Evolutionary conservation across 2,329 filamentous ascomycete genomes (phyloP), one percentile per base, ranked within the genome.

Genomic region (Pseudogymnoascus sp.): DNA sequence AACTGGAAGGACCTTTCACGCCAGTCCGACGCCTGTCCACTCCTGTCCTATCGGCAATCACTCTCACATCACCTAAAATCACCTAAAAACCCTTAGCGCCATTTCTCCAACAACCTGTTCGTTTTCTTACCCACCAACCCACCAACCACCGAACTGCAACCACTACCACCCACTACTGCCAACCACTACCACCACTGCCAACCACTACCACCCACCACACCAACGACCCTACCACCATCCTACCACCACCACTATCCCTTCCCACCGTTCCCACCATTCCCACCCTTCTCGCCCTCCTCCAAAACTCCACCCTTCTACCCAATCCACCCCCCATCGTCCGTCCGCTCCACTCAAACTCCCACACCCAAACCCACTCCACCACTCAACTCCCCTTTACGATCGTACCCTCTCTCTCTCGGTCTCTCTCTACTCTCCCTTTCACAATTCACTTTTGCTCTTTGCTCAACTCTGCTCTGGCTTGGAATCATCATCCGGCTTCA

Each of bases 291-390:
- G 29, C 26, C 31, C 16, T 12, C 37, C 14, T 16, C n/a, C 19
- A 19, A 19, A 19, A 19, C 19, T 19, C 14, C 14, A 49, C 61
- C 23, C 52, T 11, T 39, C 67, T 63, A 39, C 62, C 62, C 62
- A 63, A 65, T 60, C 16, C 60, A n/a, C 19, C 19, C 58, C 52
- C 61, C 61, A 37, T 60, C 49, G 29, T 59, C 41, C 16, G 52
- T 49, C 58, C 38, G 31, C 61, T 60, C 43, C 60, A 64, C 35
- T 23, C 49, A 55, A 59, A 60, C 63, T 19, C 49, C 65, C 43
- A 61, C 64, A 37, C 41, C 12, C 14, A 16, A 59, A 26, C 26
- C 39, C 58, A 55, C 60, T 61, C 63, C 23, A 55, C 65, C 43
- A 61, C 64, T 41, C 38, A 41, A 41, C 10, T 16, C 16, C 8